Evolutionary conservation across 164 flowering plant genomes (phyloP), one percentile per base, ranked within the genome.

Genomic region (Vitis rupestris): DNA sequence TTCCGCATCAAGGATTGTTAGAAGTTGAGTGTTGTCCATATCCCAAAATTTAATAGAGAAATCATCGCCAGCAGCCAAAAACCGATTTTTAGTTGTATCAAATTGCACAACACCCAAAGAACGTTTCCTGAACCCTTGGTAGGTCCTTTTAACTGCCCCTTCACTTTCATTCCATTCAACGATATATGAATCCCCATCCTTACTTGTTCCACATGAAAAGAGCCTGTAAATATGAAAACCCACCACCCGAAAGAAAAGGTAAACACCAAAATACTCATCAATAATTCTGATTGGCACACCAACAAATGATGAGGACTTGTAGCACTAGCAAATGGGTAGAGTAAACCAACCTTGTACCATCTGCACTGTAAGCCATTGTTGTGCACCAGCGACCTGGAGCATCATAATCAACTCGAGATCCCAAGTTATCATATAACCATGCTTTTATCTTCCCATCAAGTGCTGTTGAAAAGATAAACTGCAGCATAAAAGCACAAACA

Each of bases 161-260:
- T 93, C 97, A 81, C 93, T 93, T 80, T 93, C 98, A 80, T 93
- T 88, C 98, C 98, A 93, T 70, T 93, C 98, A 74, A 91, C 94
- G 60, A 93, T 85, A 78, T 75, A 79, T 19, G 97, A 89, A 10
- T 90, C 96, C 48, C 98, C 98, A 3, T 92, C 98, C 83, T 89
- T 92, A 79, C 94, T 89, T 10, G 97, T 90, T 31, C 97, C 97
- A 72, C 97, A 92, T 54, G 96, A 92, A 72, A 92, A 92, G 15
- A 91, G 87, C 84, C 97, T 90, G 71, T 67, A 78, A 69, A 19
- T 13, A 17, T 66, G 10, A 50, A 69, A 58, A 17, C 48, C 70
- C 59, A 31, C 49, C 52, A 61, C 37, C 13, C 14, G 6, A 71
- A 59, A 71, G 10, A 59, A 15, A 65, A 47, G 63, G 56, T n/a